phyloP scores from a whole-genome alignment of 371 early-diverging fungal species.

The Scutellospora calospora region DNA sequence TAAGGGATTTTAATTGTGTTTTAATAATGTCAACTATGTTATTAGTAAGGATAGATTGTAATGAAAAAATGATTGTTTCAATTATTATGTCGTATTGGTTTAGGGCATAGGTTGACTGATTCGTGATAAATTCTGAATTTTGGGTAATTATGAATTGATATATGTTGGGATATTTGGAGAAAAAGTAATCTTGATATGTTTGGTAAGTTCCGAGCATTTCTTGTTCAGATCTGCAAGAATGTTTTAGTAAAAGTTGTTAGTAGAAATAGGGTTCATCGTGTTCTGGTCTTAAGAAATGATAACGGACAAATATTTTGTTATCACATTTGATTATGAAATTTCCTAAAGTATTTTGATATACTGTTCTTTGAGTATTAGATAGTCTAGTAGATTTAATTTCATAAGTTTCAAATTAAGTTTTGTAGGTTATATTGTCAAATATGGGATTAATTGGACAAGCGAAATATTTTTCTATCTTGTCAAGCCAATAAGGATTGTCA shows the following conservation, averaged over 20 bases:
- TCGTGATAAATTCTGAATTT: background rate
- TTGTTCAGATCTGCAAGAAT: background rate
- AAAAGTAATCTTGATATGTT: conserved; percentile 12
- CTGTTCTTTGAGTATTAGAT: background rate
- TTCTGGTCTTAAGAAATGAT: background rate
- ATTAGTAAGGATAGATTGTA: background rate
- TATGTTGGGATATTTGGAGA: background rate
- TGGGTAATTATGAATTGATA: background rate
- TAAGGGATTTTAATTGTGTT: background rate
- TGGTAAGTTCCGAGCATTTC: background rate
- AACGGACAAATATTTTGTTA: background rate
- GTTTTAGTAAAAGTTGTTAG: background rate
- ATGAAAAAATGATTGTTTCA: background rate
- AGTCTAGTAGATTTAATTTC: background rate
- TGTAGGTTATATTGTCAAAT: conserved; percentile 10
- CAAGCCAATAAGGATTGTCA: background rate
- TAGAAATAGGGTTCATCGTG: conserved; percentile 6
- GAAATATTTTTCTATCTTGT: conserved; percentile 14
- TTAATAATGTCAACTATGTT: background rate
- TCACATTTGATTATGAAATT: background rate
- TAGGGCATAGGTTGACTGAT: background rate
- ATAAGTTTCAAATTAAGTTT: conserved; percentile 13
- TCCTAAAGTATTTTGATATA: background rate
- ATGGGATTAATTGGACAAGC: background rate
- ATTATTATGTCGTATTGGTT: background rate